Percentiles rank a stretch among this genome's conserved stretches.
These are phyloP conservation scores for Goffeauzyma gilvescens DNA, from an alignment of 768 basidiomycete species.

Conservation along the genomic window DNA sequence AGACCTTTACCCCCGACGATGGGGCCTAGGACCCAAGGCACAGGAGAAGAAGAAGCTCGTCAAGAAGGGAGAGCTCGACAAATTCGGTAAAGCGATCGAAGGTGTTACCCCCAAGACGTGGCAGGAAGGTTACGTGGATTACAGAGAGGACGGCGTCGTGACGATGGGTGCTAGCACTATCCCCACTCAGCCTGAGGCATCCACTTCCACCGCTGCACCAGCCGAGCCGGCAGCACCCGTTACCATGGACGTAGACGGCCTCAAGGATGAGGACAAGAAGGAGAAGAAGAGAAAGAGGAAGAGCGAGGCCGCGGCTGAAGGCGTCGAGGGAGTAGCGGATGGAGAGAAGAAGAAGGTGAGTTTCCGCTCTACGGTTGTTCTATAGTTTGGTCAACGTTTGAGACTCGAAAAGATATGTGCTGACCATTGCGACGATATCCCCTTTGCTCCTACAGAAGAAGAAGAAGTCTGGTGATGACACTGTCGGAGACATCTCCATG, in stretches of 20 bases:
- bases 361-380: no score
- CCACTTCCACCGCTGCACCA: slow-evolving; percentile 14
- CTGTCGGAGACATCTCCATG: not conserved
- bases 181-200: slow-evolving; percentile 15
- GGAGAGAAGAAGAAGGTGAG: slow-evolving; percentile 28
- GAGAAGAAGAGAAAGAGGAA: slow-evolving; percentile 32
- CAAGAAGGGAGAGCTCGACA: slow-evolving; percentile 91
- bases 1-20: slow-evolving; percentile 89
- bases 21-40: slow-evolving; percentile 96
- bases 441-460: no score
- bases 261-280: slow-evolving; percentile 33
- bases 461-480: slow-evolving; percentile 3
- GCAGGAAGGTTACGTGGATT: slow-evolving; percentile 86
- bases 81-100: slow-evolving; percentile 74
- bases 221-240: slow-evolving; percentile 17
- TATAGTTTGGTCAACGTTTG: no score
- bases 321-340: slow-evolving; percentile 10
- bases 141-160: slow-evolving; percentile 44
- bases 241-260: slow-evolving; percentile 7
- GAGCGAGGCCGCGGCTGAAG: slow-evolving; percentile 14
- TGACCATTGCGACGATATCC: no score
- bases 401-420: no score
- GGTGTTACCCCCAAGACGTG: slow-evolving; percentile 77
- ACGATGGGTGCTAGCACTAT: slow-evolving; percentile 14
- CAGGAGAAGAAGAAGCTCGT: slow-evolving; percentile 95